Base-by-base conservation (phyloP, 2,329 filamentous ascomycete species). In the Fusarium beomiforme region DNA sequence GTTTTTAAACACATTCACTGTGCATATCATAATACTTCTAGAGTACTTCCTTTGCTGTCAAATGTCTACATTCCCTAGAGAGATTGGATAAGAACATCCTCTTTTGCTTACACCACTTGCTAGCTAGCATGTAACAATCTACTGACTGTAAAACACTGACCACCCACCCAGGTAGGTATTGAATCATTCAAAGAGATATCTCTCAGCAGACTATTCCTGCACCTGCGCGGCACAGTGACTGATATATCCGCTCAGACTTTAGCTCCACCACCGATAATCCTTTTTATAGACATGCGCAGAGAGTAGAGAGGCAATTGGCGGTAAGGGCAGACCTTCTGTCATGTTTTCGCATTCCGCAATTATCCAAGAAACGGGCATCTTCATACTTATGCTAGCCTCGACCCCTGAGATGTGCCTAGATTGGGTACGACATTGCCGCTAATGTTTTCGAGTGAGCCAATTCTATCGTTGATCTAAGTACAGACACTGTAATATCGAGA, bases 321-420 rank as follows among this genome's bases (percentile, higher is more conserved):
- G 29, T 2, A 29, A 29, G 3, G 29, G 29, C 29, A 29, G 29
- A 29, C 8, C 29, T 29, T 29, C 29, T 29, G 29, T 29, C 29
- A 29, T 29, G 29, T 29, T 29, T 29, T 9, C 29, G 11, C 29
- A 29, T 59, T 29, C 24, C 31, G 46, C 39, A 33, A 37, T 57
- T 21, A 42, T 23, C 39, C 21, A 6, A 23, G 21, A 42, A 14
- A 33, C 34, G 51, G 24, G 26, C 34, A 39, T 58, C 36, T 29
- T 7, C 11, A 19, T 26, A 9, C 29, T 29, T 29, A 29, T 29
- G 29, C 11, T 10, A 29, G 11, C 29, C 81, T 50, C 81, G 84
- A 23, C 79, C 86, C 11, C 80, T 85, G 3, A 83, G 87, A 56
- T 81, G 81, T 59, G 80, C 85, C 39, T 81, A 82, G 71, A 83